These are phyloP conservation scores for Coccomyxa sp. DNA, from an alignment of 139 green algal genomes.

Conservation along the genomic window DNA sequence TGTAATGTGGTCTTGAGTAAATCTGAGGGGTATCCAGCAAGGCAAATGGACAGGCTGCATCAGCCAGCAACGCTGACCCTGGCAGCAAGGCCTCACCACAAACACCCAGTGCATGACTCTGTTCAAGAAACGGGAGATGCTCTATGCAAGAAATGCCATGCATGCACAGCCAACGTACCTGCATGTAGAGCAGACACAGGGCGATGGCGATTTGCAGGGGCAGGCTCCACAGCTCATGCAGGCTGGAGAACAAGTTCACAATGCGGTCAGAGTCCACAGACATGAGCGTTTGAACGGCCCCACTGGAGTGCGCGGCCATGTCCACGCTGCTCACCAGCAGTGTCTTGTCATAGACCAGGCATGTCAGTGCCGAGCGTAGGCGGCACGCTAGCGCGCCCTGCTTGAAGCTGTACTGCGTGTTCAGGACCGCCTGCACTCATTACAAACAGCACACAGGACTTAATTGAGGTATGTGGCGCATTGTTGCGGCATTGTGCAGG, in stretches of 20 bases:
- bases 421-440: slow-evolving; percentile 47
- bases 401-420: slow-evolving; percentile 66
- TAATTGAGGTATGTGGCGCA: neutral
- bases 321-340: slow-evolving; percentile 38
- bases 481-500: neutral
- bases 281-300: slow-evolving; percentile 53
- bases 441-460: neutral
- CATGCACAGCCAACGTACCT: slow-evolving; percentile 36
- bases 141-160: too few species aligned
- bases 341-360: slow-evolving; percentile 54
- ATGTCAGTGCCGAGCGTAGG: slow-evolving; percentile 58
- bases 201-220: slow-evolving; percentile 74
- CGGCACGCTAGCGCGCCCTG: slow-evolving; percentile 41
- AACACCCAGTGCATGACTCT: too few species aligned
- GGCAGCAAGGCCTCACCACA: too few species aligned
- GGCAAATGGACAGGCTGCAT: too few species aligned
- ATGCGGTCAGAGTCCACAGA: slow-evolving; percentile 69
- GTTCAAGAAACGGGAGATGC: too few species aligned
- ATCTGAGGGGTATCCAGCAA: too few species aligned
- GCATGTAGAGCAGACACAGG: slow-evolving; percentile 79
- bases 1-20: too few species aligned
- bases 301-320: slow-evolving; percentile 10
- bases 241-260: slow-evolving; percentile 60
- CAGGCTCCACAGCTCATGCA: slow-evolving; percentile 82
- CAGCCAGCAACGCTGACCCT: too few species aligned